A percentile compares a stretch with the other conserved stretches of the same genome.
Evolutionary conservation across 2,329 filamentous ascomycete species (phyloP).

Genomic region (Aspergillus amoenus): DNA sequence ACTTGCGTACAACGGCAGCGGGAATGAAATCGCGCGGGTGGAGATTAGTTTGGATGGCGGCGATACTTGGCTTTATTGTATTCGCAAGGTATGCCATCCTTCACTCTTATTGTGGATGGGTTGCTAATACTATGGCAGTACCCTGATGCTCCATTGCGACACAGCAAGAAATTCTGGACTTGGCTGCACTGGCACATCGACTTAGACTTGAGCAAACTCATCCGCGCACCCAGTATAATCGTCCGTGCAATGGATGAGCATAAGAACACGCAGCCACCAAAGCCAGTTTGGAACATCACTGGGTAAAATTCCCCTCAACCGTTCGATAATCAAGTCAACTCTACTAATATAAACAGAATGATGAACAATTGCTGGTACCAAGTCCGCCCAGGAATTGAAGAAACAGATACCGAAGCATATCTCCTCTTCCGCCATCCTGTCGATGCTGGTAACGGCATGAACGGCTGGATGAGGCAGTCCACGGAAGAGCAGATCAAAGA

Average conservation of each 20-base stretch:
- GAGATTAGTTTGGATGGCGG: conserved; percentile 52
- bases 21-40: conserved; percentile 51
- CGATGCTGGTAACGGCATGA: conserved; percentile 44
- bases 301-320: background rate
- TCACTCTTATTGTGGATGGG: background rate
- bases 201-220: conserved; percentile 45
- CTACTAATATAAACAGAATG: conserved; percentile 36
- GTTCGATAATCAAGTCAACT: too few species aligned
- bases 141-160: conserved; percentile 50
- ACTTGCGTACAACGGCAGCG: conserved; percentile 52
- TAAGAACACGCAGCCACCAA: conserved; percentile 52
- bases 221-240: conserved; percentile 43
- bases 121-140: conserved; percentile 28
- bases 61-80: conserved; percentile 50
- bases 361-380: conserved; percentile 57
- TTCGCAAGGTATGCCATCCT: conserved; percentile 28
- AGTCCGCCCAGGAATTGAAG: conserved; percentile 42
- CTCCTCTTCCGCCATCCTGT: conserved; percentile 49
- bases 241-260: conserved; percentile 52
- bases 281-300: conserved; percentile 47
- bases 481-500: conserved; percentile 46
- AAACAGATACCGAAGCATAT: conserved; percentile 30
- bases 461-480: conserved; percentile 54
- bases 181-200: conserved; percentile 57
- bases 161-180: conserved; percentile 56